These are phyloP conservation scores for Aeschynomene evenia DNA, from an alignment of 306 rosid species.

Conservation along the genomic window DNA sequence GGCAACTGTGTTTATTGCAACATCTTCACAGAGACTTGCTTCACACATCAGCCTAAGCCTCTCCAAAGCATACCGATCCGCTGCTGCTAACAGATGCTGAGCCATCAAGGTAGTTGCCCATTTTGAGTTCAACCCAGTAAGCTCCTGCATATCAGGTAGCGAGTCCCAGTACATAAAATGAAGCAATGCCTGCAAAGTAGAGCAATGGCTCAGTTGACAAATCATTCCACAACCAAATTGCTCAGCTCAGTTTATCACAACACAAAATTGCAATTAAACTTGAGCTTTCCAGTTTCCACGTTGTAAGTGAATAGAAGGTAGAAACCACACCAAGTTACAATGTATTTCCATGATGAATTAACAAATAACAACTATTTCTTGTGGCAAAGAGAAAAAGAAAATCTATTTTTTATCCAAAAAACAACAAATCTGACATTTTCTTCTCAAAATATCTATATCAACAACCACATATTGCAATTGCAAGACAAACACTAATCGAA, in stretches of 20 bases:
- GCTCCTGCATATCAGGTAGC: conserved; percentile 72
- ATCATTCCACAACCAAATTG: conserved; percentile 24
- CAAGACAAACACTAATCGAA: neutral
- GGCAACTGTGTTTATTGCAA: conserved; percentile 81
- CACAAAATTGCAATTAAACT: conserved; percentile 14
- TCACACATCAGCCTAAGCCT: conserved; percentile 74
- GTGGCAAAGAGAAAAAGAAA: too few relatives aligned
- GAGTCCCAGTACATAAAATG: conserved; percentile 85
- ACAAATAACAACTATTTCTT: neutral
- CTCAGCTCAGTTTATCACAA: conserved; percentile 24
- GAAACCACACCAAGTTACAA: conserved; percentile 3
- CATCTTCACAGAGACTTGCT: conserved; percentile 63
- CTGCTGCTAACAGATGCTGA: conserved; percentile 95
- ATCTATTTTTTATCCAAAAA: neutral
- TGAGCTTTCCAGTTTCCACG: neutral
- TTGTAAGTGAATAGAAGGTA: neutral
- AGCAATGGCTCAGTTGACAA: conserved; percentile 4
- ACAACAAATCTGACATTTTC: conserved; percentile 11
- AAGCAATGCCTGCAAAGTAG: conserved; percentile 68
- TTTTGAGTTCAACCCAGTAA: conserved; percentile 63
- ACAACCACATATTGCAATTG: neutral
- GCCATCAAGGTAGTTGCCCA: conserved; percentile 78
- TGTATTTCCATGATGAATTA: neutral
- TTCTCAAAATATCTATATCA: neutral
- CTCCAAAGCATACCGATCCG: conserved; percentile 78